Base-by-base conservation (phyloP, 1,284 basidiomycete species). In the Tetrapyrgos nigripes region DNA sequence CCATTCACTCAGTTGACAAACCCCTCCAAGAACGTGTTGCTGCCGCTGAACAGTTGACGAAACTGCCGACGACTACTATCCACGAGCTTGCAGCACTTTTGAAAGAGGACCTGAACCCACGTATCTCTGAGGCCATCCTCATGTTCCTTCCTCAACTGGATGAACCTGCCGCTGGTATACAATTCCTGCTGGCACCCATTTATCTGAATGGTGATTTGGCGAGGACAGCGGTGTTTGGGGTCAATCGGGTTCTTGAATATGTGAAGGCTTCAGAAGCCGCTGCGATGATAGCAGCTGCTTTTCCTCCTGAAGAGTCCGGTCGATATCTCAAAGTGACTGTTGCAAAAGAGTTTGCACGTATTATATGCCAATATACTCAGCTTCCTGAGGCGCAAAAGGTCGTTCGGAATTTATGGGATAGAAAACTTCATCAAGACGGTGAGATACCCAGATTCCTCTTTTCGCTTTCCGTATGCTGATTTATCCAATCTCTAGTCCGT, bases 71-170 rank as follows among this genome's bases (percentile, higher is more conserved):
- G 10, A 63, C 62, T 14, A 61, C 62, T 21, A 57, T 63, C n/a
- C 60, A 61, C 52, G 62, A 63, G 57, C 57, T 63, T 37, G 62
- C 62, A 24, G 43, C 49, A 50, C 57, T 63, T 37, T 50, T 63
- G 8, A 58, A 54, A 29, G 57, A 63, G 35, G 44, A 59, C 44
- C 49, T 61, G 44, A 63, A 59, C 50, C 62, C 60, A 23, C 56
- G 62, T 48, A 54, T 63, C 37, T 51, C 54, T 23, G 62, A 63
- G 52, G 62, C 62, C 23, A 61, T 63, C n/a, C 53, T 63, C 24
- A 63, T 63, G 62, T 63, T 63, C 62, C 33, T 63, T 49, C 62
- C 62, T 37, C 57, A 47, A 49, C 53, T 63, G 40, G 62, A 63
- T 50, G 62, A 63, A 47, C 62, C 62, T 27, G 59, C 62, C 28